Evolutionary conservation across 2,329 filamentous ascomycete species (phyloP).

Genomic region (Fusarium phyllophilum): DNA sequence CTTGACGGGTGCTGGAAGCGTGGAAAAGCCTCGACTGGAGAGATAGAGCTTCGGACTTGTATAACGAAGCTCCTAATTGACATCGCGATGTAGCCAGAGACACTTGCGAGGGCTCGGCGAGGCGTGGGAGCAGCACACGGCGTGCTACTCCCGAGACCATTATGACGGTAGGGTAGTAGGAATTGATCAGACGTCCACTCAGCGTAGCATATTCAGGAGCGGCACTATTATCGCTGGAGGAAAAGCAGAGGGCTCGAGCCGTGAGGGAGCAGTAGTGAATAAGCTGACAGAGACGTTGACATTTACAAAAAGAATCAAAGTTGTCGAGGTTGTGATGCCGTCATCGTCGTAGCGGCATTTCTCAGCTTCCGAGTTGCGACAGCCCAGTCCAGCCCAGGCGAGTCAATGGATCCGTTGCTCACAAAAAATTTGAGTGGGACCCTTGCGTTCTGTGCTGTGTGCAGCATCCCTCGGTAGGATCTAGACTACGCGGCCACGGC

Average conservation of each 20-base stretch:
- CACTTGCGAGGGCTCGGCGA: constrained; percentile 49
- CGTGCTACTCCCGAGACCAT: constrained; percentile 63
- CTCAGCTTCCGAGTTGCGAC: constrained; percentile 44
- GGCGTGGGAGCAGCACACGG: constrained; percentile 60
- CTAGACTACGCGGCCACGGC: constrained; percentile 17
- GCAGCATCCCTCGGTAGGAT: constrained; percentile 36
- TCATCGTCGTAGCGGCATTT: constrained; percentile 50
- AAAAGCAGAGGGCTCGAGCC: constrained; percentile 2
- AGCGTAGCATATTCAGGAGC: constrained; percentile 47
- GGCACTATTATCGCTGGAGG: constrained; percentile 29
- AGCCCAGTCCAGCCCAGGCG: constrained; percentile 1
- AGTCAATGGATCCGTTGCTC: constrained; percentile 7
- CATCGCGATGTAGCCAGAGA: constrained; percentile 36
- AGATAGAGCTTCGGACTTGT: constrained; percentile 26
- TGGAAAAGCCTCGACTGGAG: constrained; percentile 34
- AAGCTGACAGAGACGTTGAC: constrained; percentile 21
- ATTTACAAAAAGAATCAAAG: constrained; percentile 33
- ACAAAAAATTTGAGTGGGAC: constrained; percentile 41
- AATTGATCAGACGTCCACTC: constrained; percentile 38
- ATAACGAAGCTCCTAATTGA: constrained; percentile 34
- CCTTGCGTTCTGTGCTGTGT: background rate
- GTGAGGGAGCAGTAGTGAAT: constrained; percentile 8
- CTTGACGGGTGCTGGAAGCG: constrained; percentile 26
- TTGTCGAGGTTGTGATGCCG: constrained; percentile 45
- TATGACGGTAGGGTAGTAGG: constrained; percentile 43